Conservation (phyloP, 192 early-diverging fungal genomes). For the Coemansia sp. region DNA sequence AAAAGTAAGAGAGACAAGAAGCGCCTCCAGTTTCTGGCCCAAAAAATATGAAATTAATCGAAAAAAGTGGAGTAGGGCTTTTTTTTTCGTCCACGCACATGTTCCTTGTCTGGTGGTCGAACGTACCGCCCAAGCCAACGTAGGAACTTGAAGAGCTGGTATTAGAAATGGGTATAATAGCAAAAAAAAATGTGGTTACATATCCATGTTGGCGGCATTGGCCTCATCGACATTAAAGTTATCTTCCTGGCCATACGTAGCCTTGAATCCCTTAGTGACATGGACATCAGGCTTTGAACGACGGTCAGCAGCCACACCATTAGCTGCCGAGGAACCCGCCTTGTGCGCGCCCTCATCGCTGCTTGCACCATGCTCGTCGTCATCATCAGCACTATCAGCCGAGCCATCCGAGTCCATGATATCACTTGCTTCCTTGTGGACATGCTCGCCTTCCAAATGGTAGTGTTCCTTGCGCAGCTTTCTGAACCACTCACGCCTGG, state of each 20-base stretch:
- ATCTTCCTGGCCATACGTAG: slow-evolving; percentile 16
- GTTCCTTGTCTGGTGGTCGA: no score
- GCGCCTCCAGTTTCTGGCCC: not conserved
- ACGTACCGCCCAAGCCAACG: no score
- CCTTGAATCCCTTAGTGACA: slow-evolving; percentile 22
- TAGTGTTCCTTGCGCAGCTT: slow-evolving; percentile 85
- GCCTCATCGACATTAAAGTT: slow-evolving; percentile 22
- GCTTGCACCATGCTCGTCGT: slow-evolving; percentile 26
- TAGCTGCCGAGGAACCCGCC: not conserved
- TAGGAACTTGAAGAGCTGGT: not conserved
- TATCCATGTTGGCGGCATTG: slow-evolving; percentile 31
- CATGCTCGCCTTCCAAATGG: slow-evolving; percentile 60
- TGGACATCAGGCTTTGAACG: not conserved
- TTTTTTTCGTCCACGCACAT: not conserved
- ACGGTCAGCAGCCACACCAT: not conserved
- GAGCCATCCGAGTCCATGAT: slow-evolving; percentile 63
- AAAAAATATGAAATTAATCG: no score
- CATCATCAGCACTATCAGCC: slow-evolving; percentile 55
- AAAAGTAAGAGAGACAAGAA: not conserved
- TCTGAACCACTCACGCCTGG: slow-evolving; percentile 75
- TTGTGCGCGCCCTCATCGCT: slow-evolving; percentile 7
- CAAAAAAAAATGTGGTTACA: slow-evolving; percentile 21
- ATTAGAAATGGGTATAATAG: slow-evolving; percentile 1
- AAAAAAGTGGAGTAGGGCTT: not conserved
- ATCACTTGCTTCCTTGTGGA: slow-evolving; percentile 50